Evolutionary conservation across 176 grass and related monocot genomes (phyloP), one percentile per base, ranked within the genome.

Genomic region (Zea luxurians): DNA sequence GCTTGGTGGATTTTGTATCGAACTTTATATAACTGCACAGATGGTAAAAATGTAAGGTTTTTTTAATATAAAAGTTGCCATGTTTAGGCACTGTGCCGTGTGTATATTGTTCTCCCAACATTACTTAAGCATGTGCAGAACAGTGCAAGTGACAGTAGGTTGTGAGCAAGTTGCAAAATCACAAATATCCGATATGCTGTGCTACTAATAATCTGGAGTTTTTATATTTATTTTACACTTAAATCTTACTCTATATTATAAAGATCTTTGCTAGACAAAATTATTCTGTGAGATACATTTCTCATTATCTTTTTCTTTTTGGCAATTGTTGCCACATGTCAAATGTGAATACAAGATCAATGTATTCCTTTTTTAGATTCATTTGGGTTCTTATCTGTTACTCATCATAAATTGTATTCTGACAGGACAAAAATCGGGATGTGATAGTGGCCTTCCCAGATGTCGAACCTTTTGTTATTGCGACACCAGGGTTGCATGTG

Each of bases 371-470:
- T 5, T 54, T 76, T 68, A n/a, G 17, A 42, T 83, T 58, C 66
- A 4, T 11, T 50, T 37, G 16, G 2, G 1, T 83, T 83, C 4
- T 66, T 77, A 45, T 69, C 8, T 68, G 67, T 50, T 78, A 83
- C 67, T 68, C 10, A 41, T 83, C 13, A 78, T 70, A 4, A 61
- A 61, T 75, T 67, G 36, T 84, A 7, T 81, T 64, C 59, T 84
- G 37, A 50, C 77, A 97, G 93, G 86, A 97, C 65, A 97, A 97
- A 92, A 97, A 97, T 78, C 76, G 93, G 60, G 93, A 97, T 44
- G 87, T 90, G 40, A 97, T 97, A 34, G 85, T 93, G 50, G 85
- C 93, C 68, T 97, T 97, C 74, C 93, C 93, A 79, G 93, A 97
- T 86, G 93, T 93, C 37, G 88, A 93, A 66, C 90, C 93, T 61